A percentile compares a stretch with the other conserved stretches of the same genome.
These are phyloP conservation scores for Gamsiella multidivaricata DNA, from an alignment of 192 early-diverging fungal species.

Conservation along the genomic window DNA sequence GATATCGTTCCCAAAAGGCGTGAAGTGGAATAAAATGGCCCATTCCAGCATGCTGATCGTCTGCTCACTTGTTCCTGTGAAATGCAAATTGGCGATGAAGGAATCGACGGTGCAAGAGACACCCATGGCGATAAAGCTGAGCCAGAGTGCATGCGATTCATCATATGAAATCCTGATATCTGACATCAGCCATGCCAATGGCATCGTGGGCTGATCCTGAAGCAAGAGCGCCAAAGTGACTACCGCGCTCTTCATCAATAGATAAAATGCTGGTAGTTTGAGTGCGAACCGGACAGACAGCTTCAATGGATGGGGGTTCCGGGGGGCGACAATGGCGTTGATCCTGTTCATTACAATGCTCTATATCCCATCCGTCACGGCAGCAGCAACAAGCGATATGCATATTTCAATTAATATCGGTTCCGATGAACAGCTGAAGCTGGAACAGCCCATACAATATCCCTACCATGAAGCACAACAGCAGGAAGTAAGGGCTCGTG, in stretches of 20 bases:
- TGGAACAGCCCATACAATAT: background rate
- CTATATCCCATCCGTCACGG: conserved; percentile 12
- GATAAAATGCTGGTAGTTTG: conserved; percentile 56
- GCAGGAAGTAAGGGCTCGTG: conserved; percentile 45
- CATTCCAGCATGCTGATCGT: conserved; percentile 58
- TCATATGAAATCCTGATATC: conserved; percentile 17
- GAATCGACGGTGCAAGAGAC: conserved; percentile 47
- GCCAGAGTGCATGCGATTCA: conserved; percentile 47
- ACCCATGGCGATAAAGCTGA: conserved; percentile 53
- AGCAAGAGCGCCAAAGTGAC: conserved; percentile 38
- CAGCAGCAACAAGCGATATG: no score
- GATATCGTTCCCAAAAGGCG: conserved; percentile 47
- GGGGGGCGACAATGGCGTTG: conserved; percentile 60
- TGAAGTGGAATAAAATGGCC: conserved; percentile 58
- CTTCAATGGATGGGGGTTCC: conserved; percentile 56
- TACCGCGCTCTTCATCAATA: conserved; percentile 52
- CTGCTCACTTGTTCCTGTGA: conserved; percentile 41
- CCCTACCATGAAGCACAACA: conserved; percentile 53
- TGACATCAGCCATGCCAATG: conserved; percentile 12
- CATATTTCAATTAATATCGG: no score
- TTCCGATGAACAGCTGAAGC: background rate
- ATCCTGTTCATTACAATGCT: conserved; percentile 61
- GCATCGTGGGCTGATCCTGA: conserved; percentile 20
- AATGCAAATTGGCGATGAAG: conserved; percentile 45
- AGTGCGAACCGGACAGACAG: conserved; percentile 53